A percentile compares a stretch with the other conserved stretches of the same genome.
Evolutionary conservation across 2,329 filamentous ascomycete genomes (phyloP).

Genomic region (Diaporthe helianthi): DNA sequence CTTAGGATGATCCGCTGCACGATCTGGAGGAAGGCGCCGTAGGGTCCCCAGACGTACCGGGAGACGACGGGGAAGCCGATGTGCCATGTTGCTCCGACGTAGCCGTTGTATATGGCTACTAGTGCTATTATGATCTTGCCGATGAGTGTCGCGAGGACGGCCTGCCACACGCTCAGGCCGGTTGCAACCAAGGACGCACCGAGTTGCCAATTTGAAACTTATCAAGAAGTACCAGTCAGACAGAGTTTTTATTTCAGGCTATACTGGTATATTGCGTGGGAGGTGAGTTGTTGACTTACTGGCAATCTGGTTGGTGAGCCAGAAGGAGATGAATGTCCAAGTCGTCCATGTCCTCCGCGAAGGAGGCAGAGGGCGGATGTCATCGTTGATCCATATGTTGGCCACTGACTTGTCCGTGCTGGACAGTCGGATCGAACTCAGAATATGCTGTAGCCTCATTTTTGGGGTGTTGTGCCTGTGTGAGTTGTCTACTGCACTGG

Average conservation of each 20-base stretch:
- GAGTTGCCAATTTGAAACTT: constrained; percentile 36
- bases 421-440: constrained; percentile 16
- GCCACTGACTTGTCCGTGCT: constrained; percentile 16
- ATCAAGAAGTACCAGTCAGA: not conserved
- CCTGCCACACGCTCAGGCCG: constrained; percentile 32
- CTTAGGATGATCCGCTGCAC: constrained; percentile 49
- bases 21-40: constrained; percentile 48
- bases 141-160: constrained; percentile 39
- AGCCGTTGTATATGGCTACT: constrained; percentile 46
- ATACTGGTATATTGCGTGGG: not conserved
- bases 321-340: constrained; percentile 25
- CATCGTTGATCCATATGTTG: constrained; percentile 28
- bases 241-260: not conserved
- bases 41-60: constrained; percentile 50
- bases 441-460: constrained; percentile 2
- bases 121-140: constrained; percentile 46
- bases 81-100: constrained; percentile 49
- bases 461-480: constrained; percentile 2
- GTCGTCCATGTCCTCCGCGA: constrained; percentile 24
- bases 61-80: constrained; percentile 52
- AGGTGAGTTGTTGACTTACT: constrained; percentile 17
- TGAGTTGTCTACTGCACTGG: not conserved
- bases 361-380: constrained; percentile 21
- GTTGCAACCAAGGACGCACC: constrained; percentile 28
- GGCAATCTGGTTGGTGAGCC: constrained; percentile 30